Evolutionary conservation across 768 basidiomycete species (phyloP), one percentile per base, ranked within the genome.

Genomic region (Cystobasidium onofrii): DNA sequence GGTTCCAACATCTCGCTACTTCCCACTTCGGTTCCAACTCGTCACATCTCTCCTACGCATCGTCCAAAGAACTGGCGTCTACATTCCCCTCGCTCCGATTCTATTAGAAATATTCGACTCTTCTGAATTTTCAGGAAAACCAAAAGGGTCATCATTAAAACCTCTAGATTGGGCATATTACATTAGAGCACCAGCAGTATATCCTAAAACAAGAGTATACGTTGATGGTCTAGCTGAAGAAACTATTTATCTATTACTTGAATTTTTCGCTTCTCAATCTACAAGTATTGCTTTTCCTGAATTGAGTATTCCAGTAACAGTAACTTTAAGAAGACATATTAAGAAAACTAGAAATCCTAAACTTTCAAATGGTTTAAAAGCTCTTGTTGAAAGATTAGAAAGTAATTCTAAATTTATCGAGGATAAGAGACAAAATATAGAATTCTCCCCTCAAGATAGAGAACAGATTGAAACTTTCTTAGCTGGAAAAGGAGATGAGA

Each of bases 251-350:
- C 81, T 91, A 31, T 84, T 95, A 27, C 88, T 88, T 0, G 92
- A 93, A 78, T 92, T 90, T 87, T 86, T 92, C 66, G 84, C 87
- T 34, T 88, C 86, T 36, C 83, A 86, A 0, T 87, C 94, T 62
- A 89, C 87, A 0, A 90, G 89, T 80, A 88, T 97, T 74, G 91
- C 91, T 0, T 98, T 96, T 84, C 95, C 96, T 1, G 96, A 99
- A 82, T 85, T 95, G 46, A 84, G 87, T 17, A 86, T 97, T 15
- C 93, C 94, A 1, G 83, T 93, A 43, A 82, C 88, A 18, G 85
- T 90, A 13, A 83, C 86, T 0, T 83, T 99, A 64, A 87, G 87
- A 54, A 88, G 89, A 76, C 84, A 86, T 69, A 77, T 94, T 76
- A 97, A 96, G 81, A 83, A 82, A 44, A 83, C 84, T 29, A 86